phyloP scores from a whole-genome alignment of 257 asterid species.

The Ajuga chamaepitys region DNA sequence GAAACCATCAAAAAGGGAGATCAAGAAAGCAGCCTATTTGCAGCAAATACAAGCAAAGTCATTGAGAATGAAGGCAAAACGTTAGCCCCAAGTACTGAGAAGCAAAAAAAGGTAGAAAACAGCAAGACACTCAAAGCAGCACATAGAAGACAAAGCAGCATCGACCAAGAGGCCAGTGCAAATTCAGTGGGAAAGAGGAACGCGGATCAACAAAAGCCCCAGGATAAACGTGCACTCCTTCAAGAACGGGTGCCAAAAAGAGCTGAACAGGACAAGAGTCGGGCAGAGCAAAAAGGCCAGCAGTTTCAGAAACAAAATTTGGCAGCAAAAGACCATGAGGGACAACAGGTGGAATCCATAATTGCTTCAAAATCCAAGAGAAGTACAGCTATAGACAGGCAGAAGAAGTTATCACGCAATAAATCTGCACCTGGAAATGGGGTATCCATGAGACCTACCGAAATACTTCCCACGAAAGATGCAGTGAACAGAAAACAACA shows the following conservation, averaged over 20 bases:
- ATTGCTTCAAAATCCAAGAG: conserved; percentile 34
- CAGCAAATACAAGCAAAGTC: conserved; percentile 23
- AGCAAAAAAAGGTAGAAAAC: conserved; percentile 27
- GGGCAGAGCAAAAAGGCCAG: conserved; percentile 29
- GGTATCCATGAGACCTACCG: conserved; percentile 21
- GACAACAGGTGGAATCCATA: conserved; percentile 26
- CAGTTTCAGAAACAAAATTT: conserved; percentile 33
- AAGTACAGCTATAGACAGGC: conserved; percentile 19
- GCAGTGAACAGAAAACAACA: conserved; percentile 12
- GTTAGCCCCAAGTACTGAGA: conserved; percentile 9
- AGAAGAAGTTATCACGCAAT: conserved; percentile 32
- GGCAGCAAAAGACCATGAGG: conserved; percentile 30
- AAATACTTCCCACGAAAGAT: conserved; percentile 23
- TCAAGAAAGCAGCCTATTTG: conserved; percentile 17
- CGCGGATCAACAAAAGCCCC: conserved; percentile 21
- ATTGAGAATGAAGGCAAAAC: conserved; percentile 15
- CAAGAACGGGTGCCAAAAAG: conserved; percentile 25
- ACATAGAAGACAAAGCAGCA: conserved; percentile 21
- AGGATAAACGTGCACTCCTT: conserved; percentile 16
- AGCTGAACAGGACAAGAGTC: conserved; percentile 26
- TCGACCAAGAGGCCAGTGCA: conserved; percentile 17
- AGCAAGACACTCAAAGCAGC: conserved; percentile 18
- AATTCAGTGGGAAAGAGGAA: conserved; percentile 27
- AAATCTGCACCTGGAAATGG: conserved; percentile 25
- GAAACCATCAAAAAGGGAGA: conserved; percentile 17